Conservation (phyloP, 331 rosid species). For the Phaseolus coccineus region DNA sequence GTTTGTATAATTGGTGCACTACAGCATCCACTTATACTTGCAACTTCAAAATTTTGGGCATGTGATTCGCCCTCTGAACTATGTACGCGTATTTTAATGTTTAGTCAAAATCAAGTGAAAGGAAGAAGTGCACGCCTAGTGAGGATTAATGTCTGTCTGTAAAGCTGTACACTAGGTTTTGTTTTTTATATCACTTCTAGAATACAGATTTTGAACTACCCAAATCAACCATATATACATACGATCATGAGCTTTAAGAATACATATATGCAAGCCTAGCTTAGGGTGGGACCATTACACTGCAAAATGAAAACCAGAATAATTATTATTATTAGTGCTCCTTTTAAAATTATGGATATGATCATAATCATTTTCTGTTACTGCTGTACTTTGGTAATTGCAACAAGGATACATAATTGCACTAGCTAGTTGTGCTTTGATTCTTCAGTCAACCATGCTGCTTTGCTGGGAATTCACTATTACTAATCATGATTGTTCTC, state of each 20-base stretch:
- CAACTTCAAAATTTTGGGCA: conserved; percentile 24
- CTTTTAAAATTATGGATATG: conserved; percentile 37
- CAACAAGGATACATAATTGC: conserved; percentile 56
- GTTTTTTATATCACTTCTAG: conserved; percentile 3
- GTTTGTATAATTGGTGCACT: conserved; percentile 45
- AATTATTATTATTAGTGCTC: not conserved
- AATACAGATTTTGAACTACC: conserved; percentile 1
- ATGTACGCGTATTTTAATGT: conserved; percentile 51
- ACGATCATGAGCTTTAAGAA: conserved; percentile 32
- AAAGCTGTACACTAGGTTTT: conserved; percentile 25
- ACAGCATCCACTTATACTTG: conserved; percentile 42
- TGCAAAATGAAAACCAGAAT: conserved; percentile 33
- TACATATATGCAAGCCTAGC: conserved; percentile 12
- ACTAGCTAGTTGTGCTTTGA: conserved; percentile 45
- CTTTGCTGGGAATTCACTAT: conserved; percentile 57
- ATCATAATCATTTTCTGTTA: conserved; percentile 53
- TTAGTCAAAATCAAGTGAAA: conserved; percentile 52
- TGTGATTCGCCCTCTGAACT: conserved; percentile 45
- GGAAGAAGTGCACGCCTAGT: conserved; percentile 35
- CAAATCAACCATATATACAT: conserved; percentile 22
- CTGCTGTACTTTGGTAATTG: conserved; percentile 49
- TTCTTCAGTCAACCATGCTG: conserved; percentile 54
- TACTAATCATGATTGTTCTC: conserved; percentile 49
- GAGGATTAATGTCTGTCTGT: conserved; percentile 39
- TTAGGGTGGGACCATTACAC: conserved; percentile 37